Percentiles rank a stretch among this genome's conserved stretches.
Conservation (phyloP, 2,329 filamentous ascomycete species). For the Neofusicoccum cordaticola region DNA sequence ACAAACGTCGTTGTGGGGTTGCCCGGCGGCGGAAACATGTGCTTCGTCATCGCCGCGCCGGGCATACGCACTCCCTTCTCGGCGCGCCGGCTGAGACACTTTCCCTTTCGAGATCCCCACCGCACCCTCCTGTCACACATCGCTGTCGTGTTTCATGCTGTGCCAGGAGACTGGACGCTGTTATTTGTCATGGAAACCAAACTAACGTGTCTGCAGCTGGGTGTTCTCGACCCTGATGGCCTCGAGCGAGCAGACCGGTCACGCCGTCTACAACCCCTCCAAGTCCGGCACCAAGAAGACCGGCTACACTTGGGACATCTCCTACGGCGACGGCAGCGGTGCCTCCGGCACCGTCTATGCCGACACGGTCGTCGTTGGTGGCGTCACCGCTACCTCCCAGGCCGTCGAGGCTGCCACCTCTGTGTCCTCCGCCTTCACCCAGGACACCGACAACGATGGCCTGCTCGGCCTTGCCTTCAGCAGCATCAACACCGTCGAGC, state of each 20-base stretch:
- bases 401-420: constrained; percentile 63
- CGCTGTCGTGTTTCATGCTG: not conserved
- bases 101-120: not conserved
- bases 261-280: constrained; percentile 58
- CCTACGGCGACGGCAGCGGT: constrained; percentile 66
- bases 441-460: constrained; percentile 45
- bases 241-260: constrained; percentile 50
- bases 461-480: constrained; percentile 16
- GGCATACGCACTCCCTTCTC: not conserved
- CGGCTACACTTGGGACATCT: constrained; percentile 57
- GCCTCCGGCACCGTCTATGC: constrained; percentile 64
- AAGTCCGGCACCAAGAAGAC: constrained; percentile 44
- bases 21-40: not conserved
- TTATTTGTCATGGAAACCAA: not conserved
- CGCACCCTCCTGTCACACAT: not conserved
- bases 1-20: not conserved
- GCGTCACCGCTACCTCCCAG: constrained; percentile 58
- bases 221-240: constrained; percentile 63
- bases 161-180: not conserved
- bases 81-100: not conserved
- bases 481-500: constrained; percentile 44
- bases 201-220: constrained; percentile 41
- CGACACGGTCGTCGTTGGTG: constrained; percentile 62
- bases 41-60: not conserved
- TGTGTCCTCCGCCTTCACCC: constrained; percentile 54